These are phyloP conservation scores for Incumbomyces lentus DNA, from an alignment of 2,329 filamentous ascomycete genomes.

Conservation along the genomic window DNA sequence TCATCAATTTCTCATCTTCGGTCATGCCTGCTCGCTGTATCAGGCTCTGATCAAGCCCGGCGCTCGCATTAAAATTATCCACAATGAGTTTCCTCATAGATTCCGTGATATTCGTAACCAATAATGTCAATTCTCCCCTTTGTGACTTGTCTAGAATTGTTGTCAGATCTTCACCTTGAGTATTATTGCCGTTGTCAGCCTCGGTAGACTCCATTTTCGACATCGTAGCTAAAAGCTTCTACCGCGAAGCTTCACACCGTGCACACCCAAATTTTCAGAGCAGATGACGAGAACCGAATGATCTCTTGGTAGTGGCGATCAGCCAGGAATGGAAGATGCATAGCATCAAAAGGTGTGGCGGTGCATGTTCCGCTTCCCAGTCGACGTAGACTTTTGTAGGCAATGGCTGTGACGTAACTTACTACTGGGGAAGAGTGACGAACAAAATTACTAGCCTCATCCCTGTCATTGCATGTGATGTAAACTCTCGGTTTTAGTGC, in stretches of 20 bases:
- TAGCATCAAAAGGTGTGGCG: background rate
- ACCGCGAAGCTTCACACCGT: too few relatives aligned
- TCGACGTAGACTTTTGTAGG: too few relatives aligned
- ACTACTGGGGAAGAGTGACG: too few relatives aligned
- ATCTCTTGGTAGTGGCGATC: too few relatives aligned
- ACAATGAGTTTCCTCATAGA: slow-evolving; percentile 31
- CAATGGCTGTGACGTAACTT: too few relatives aligned
- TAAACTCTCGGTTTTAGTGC: background rate
- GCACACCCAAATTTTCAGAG: too few relatives aligned
- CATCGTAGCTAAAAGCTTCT: background rate
- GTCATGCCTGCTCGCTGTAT: slow-evolving; percentile 14
- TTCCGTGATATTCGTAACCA: slow-evolving; percentile 30
- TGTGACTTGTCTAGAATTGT: slow-evolving; percentile 33
- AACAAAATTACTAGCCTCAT: too few relatives aligned
- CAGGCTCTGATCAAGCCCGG: slow-evolving; percentile 19
- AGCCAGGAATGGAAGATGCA: background rate
- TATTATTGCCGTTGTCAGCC: slow-evolving; percentile 12
- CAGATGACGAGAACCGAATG: too few relatives aligned
- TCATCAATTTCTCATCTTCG: slow-evolving; percentile 22
- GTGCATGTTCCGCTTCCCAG: background rate
- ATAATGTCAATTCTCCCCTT: slow-evolving; percentile 32
- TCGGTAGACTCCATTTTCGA: slow-evolving; percentile 9
- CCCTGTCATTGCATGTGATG: background rate
- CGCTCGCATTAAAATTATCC: slow-evolving; percentile 28
- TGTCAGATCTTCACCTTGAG: slow-evolving; percentile 28